Conservation (phyloP, 352 stramenopile genomes). For the Paralagenidium karlingii region DNA sequence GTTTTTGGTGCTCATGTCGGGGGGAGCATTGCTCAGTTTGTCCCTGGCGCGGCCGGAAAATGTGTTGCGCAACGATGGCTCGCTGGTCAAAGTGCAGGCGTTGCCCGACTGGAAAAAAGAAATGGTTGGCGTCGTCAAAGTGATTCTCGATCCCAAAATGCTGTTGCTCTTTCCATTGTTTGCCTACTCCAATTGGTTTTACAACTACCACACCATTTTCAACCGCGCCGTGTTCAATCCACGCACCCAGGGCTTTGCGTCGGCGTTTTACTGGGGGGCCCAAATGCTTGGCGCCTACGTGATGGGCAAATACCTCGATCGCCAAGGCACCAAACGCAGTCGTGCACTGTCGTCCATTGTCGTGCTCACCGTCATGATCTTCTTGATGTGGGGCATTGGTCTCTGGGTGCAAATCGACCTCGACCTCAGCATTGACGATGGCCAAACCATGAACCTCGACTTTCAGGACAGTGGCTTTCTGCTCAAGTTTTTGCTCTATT, state of each 20-base stretch:
- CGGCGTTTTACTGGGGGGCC: conserved; percentile 23
- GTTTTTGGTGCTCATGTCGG: conserved; percentile 44
- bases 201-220: conserved; percentile 46
- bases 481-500: conserved; percentile 35
- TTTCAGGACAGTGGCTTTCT: conserved; percentile 14
- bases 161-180: conserved; percentile 27
- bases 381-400: conserved; percentile 25
- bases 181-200: conserved; percentile 54
- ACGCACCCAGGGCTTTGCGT: conserved; percentile 20
- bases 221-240: conserved; percentile 28
- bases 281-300: conserved; percentile 24
- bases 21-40: conserved; percentile 24
- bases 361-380: conserved; percentile 9
- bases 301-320: conserved; percentile 15
- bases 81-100: too few species aligned
- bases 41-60: conserved; percentile 14
- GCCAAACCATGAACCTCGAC: conserved; percentile 15
- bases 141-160: too few species aligned
- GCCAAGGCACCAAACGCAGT: neutral
- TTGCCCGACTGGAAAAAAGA: too few species aligned
- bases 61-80: conserved; percentile 15
- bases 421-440: too few species aligned
- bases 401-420: conserved; percentile 16
- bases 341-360: too few species aligned
- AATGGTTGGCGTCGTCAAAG: too few species aligned